A percentile compares a stretch with the other conserved stretches of the same genome.
These are phyloP conservation scores for Solanum sitiens DNA, from an alignment of 257 asterid species.

Conservation along the genomic window DNA sequence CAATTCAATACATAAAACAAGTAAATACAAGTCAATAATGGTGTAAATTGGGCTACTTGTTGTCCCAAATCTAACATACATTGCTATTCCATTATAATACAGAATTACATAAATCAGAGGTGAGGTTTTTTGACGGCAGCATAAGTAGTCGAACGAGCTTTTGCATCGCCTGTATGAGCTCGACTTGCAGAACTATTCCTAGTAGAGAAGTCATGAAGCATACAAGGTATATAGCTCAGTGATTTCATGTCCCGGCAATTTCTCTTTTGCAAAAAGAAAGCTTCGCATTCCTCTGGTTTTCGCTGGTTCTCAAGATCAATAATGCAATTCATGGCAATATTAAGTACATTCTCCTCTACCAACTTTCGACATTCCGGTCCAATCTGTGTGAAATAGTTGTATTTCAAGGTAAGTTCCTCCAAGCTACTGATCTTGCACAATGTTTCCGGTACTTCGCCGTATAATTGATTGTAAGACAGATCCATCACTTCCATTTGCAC, in stretches of 20 bases:
- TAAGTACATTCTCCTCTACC: slow-evolving; percentile 25
- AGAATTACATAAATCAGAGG: background rate
- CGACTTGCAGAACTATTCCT: background rate
- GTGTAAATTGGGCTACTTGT: background rate
- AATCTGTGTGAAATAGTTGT: slow-evolving; percentile 43
- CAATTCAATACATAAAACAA: background rate
- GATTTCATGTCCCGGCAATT: slow-evolving; percentile 28
- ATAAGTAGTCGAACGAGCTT: slow-evolving; percentile 14
- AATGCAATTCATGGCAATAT: slow-evolving; percentile 46
- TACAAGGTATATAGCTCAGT: slow-evolving; percentile 24
- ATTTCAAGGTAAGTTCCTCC: slow-evolving; percentile 13
- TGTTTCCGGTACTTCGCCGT: slow-evolving; percentile 53
- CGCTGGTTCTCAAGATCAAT: slow-evolving; percentile 42
- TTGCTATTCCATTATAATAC: no score
- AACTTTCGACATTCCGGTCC: slow-evolving; percentile 52
- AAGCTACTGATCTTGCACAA: slow-evolving; percentile 28
- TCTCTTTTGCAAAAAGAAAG: slow-evolving; percentile 20
- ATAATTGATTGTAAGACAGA: slow-evolving; percentile 25
- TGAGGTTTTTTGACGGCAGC: slow-evolving; percentile 9
- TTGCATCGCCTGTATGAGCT: background rate
- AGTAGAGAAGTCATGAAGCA: background rate
- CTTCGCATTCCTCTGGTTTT: slow-evolving; percentile 17
- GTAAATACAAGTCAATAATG: background rate
- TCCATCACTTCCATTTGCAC: slow-evolving; percentile 12
- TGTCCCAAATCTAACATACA: background rate